Conservation (phyloP, 179 eudicot species). For the Carnegiea gigantea region DNA sequence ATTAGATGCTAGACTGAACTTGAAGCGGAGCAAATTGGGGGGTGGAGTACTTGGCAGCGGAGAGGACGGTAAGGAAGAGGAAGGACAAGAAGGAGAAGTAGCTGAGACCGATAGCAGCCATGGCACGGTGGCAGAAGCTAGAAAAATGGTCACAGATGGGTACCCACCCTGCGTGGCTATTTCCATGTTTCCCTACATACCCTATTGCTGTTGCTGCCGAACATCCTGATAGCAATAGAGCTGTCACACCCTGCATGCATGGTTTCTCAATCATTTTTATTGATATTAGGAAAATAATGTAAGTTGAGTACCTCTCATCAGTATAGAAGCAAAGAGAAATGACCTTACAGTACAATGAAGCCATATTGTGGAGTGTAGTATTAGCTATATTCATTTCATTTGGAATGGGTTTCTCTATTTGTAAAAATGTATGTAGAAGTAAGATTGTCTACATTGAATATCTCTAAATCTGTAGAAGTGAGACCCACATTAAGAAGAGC, state of each 20-base stretch:
- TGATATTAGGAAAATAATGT: too few species aligned
- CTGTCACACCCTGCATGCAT: slow-evolving; percentile 31
- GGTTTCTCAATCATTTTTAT: neutral
- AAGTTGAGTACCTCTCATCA: too few species aligned
- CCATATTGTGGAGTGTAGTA: too few species aligned
- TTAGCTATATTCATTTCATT: too few species aligned
- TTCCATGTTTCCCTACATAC: slow-evolving; percentile 46
- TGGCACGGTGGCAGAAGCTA: slow-evolving; percentile 38
- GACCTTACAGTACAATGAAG: too few species aligned
- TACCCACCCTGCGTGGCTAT: slow-evolving; percentile 56
- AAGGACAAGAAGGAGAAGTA: slow-evolving; percentile 32
- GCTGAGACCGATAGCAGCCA: slow-evolving; percentile 29
- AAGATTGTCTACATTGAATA: too few species aligned
- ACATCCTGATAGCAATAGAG: slow-evolving; percentile 35
- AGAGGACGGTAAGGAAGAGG: slow-evolving; percentile 40
- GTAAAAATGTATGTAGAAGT: too few species aligned
- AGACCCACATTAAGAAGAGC: too few species aligned
- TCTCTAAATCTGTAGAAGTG: too few species aligned
- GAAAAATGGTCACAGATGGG: slow-evolving; percentile 49
- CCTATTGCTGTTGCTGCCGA: slow-evolving; percentile 70
- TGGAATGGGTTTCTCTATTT: too few species aligned
- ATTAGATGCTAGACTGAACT: slow-evolving; percentile 7
- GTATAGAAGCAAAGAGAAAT: too few species aligned
- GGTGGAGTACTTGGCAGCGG: slow-evolving; percentile 30
- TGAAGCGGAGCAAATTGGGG: slow-evolving; percentile 7